phyloP scores from a whole-genome alignment of 371 early-diverging fungal genomes.

The Blakeslea trispora region DNA sequence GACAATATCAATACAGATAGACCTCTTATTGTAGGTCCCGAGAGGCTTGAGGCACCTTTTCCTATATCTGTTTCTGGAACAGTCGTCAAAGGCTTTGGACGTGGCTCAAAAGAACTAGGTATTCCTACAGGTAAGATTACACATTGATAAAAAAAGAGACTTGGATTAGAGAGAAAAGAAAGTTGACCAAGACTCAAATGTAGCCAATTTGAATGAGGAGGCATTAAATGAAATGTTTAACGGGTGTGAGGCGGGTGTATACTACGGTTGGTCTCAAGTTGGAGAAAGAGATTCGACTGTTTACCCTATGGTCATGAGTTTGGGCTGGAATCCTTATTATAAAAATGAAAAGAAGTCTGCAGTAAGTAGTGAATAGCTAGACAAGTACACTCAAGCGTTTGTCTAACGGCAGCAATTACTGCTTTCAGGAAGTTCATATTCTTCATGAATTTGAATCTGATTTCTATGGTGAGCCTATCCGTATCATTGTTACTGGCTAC shows the following conservation, averaged over 20 bases:
- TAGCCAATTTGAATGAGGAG: constrained; percentile 89
- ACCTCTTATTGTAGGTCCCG: constrained; percentile 61
- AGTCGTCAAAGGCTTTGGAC: constrained; percentile 91
- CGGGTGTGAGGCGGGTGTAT: constrained; percentile 83
- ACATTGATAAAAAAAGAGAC: not conserved
- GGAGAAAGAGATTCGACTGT: constrained; percentile 53
- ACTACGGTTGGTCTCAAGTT: constrained; percentile 93
- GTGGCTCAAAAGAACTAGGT: constrained; percentile 95
- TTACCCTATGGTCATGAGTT: constrained; percentile 96
- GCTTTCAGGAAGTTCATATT: constrained; percentile 90
- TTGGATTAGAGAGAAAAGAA: not conserved
- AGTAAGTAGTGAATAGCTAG: constrained; percentile 44
- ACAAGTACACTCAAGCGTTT: no score
- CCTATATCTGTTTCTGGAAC: constrained; percentile 76
- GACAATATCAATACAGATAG: constrained; percentile 47
- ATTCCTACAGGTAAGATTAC: constrained; percentile 95
- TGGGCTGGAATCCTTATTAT: constrained; percentile 98
- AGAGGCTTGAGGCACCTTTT: constrained; percentile 58
- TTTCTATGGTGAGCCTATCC: constrained; percentile 88
- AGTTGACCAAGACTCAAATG: not conserved
- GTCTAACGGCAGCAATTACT: not conserved
- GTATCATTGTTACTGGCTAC: constrained; percentile 86
- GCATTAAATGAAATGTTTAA: constrained; percentile 69
- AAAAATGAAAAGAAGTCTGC: constrained; percentile 95
- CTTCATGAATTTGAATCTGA: constrained; percentile 84